Conservation (phyloP, 441 rosid species). For the Adansonia rubrostipa region DNA sequence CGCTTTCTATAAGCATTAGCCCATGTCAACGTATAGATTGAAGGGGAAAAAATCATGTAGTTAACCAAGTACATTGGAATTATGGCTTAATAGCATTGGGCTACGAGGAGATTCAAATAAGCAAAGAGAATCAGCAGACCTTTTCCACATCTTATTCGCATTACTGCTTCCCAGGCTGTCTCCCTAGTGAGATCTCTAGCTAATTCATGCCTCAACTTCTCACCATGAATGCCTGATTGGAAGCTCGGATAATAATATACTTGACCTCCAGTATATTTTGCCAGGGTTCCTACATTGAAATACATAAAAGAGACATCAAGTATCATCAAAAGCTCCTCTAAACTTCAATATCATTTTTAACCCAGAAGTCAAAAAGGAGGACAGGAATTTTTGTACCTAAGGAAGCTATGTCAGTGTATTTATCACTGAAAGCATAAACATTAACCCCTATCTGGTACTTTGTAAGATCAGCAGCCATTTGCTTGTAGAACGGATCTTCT, state of each 20-base stretch:
- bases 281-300: slow-evolving; percentile 70
- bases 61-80: neutral
- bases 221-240: slow-evolving; percentile 75
- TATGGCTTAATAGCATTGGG: neutral
- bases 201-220: slow-evolving; percentile 86
- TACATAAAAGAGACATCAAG: slow-evolving; percentile 12
- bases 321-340: neutral
- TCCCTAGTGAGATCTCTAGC: slow-evolving; percentile 97
- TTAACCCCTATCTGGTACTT: slow-evolving; percentile 94
- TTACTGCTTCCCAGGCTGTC: slow-evolving; percentile 99
- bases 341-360: slow-evolving; percentile 5
- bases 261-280: slow-evolving; percentile 98
- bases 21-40: neutral
- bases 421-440: slow-evolving; percentile 91
- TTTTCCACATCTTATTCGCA: slow-evolving; percentile 99
- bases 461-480: slow-evolving; percentile 99
- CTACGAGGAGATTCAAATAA: neutral
- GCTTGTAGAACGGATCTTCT: slow-evolving; percentile 94
- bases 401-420: slow-evolving; percentile 94
- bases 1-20: neutral
- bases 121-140: slow-evolving; percentile 50
- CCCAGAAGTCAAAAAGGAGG: neutral
- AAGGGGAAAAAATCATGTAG: neutral
- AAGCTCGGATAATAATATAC: slow-evolving; percentile 90
- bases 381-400: slow-evolving; percentile 59